Evolutionary conservation across 129 eudicot genomes (phyloP).

Genomic region (Daucus carota): DH1_v3.0 NC_030386.2:23098501-23099000

Average conservation of each 20-base stretch:
- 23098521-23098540: not conserved
- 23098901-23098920: slow-evolving; percentile 76
- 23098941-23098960: slow-evolving; percentile 29
- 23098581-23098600: slow-evolving; percentile 87
- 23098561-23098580: slow-evolving; percentile 50
- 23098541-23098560: slow-evolving; percentile 43
- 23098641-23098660: slow-evolving; percentile 47
- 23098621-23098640: slow-evolving; percentile 57
- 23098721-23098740: slow-evolving; percentile 70
- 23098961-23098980: slow-evolving; percentile 28
- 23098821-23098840: slow-evolving; percentile 67
- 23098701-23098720: slow-evolving; percentile 57
- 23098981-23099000: slow-evolving; percentile 74
- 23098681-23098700: slow-evolving; percentile 72
- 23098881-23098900: slow-evolving; percentile 83
- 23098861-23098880: slow-evolving; percentile 67
- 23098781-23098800: slow-evolving; percentile 62
- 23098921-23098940: slow-evolving; percentile 88
- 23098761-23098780: slow-evolving; percentile 63
- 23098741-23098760: slow-evolving; percentile 77
- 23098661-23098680: slow-evolving; percentile 51
- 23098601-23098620: slow-evolving; percentile 36
- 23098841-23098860: slow-evolving; percentile 63
- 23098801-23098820: slow-evolving; percentile 83
- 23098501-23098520: not conserved